Evolutionary conservation across 169 alveolate genomes (phyloP), one percentile per base, ranked within the genome.

Genomic region (Theileria annulata): DNA sequence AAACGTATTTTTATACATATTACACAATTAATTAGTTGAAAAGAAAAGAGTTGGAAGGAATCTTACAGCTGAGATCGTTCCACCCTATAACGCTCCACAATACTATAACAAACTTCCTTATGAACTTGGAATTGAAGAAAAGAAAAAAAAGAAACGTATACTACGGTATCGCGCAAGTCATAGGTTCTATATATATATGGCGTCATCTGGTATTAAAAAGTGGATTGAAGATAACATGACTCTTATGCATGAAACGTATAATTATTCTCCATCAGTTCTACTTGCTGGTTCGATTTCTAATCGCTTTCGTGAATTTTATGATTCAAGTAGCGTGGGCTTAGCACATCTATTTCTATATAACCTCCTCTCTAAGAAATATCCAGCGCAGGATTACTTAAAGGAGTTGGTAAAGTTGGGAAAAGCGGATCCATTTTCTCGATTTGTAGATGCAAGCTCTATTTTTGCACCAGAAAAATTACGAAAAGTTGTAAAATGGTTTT

Each of bases 381-480:
- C 94, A n/a, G 91, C 88, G 12, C 51, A 64, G 51, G 62, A 63
- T 13, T 87, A 78, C 71, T 71, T 74, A 58, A 48, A 33, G 27
- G 91, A 85, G 17, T 58, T 87, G 75, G 82, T 33, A 48, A 71
- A 79, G 74, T 62, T 90, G 76, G 48, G 77, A 49, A 72, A 66
- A 9, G 92, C 86, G 3, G 79, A 80, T 27, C 63, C 80, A n/a
- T 27, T 90, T 69, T 88, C 86, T 59, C 77, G 84, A 71, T 72
- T 90, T 59, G 92, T 88, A 15, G 88, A 87, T 21, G 87, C 94
- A n/a, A 83, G 93, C 21, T 79, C 81, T 58, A 77, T 86, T 19
- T 87, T 90, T 30, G 88, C 87, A 23, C 94, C 94, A 3, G 83
- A 69, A 51, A 90, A 84, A 48, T 85, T 90, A n/a, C 51, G 88